Percentiles rank a stretch among this genome's conserved stretches.
phyloP scores from a whole-genome alignment of 139 green algal species.

The Micractinium sp. region DNA sequence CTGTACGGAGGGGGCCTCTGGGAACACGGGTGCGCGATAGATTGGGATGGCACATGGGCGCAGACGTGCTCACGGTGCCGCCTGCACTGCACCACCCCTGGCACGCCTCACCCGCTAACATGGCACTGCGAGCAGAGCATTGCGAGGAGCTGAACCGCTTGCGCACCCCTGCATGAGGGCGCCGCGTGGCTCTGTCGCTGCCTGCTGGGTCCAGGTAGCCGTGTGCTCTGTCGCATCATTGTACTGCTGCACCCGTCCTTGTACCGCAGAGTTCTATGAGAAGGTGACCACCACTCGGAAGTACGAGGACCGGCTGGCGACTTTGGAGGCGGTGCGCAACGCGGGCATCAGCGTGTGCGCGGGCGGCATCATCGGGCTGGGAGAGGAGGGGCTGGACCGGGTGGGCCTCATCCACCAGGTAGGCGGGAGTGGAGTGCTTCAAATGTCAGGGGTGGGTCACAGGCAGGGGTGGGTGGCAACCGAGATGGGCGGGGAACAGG shows the following conservation, averaged over 20 bases:
- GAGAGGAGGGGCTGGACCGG: conserved; percentile 85
- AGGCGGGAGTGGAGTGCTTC: too few species aligned
- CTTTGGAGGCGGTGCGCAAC: conserved; percentile 85
- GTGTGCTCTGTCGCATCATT: too few species aligned
- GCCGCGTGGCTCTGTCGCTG: too few species aligned
- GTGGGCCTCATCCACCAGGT: conserved; percentile 84
- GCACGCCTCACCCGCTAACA: too few species aligned
- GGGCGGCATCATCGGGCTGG: conserved; percentile 94
- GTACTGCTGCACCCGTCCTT: background rate
- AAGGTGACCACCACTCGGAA: conserved; percentile 93
- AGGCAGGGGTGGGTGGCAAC: conserved; percentile 81
- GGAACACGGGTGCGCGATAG: too few species aligned
- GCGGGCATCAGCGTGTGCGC: conserved; percentile 97
- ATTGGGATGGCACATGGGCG: too few species aligned
- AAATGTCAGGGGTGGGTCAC: too few species aligned
- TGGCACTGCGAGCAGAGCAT: too few species aligned
- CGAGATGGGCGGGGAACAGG: conserved; percentile 93
- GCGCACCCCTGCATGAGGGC: too few species aligned
- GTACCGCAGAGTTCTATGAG: conserved; percentile 85
- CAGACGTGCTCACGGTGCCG: background rate
- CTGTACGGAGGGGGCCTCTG: too few species aligned
- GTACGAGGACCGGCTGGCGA: conserved; percentile 94
- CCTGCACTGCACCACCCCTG: background rate
- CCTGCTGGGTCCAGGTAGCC: too few species aligned
- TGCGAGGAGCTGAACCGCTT: too few species aligned